phyloP scores from a whole-genome alignment of 2,329 filamentous ascomycete species.

The Elsinoe australis region DNA sequence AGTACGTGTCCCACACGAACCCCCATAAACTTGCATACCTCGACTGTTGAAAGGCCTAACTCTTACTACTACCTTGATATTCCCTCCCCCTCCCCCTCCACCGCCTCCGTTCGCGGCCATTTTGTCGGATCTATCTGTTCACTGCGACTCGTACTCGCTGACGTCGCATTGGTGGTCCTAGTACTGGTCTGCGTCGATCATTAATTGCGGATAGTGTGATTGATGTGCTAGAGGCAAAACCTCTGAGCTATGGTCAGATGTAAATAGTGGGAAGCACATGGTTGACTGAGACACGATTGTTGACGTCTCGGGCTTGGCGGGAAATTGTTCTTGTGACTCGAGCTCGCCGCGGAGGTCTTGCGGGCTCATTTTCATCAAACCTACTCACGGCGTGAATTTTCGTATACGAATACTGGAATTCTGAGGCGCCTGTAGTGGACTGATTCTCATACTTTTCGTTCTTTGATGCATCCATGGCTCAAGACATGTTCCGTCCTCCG shows the following conservation, averaged over 20 bases:
- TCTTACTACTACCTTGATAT: constrained; percentile 99
- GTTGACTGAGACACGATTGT: too few species aligned
- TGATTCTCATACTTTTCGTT: too few species aligned
- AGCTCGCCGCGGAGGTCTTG: constrained; percentile 4
- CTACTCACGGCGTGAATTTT: too few species aligned
- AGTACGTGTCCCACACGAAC: constrained; percentile 17
- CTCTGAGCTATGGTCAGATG: too few species aligned
- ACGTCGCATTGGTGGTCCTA: constrained; percentile 11
- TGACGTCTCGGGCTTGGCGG: constrained; percentile 10
- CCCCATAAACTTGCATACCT: constrained; percentile 50
- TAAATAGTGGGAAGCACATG: neutral
- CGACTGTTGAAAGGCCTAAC: constrained; percentile 89
- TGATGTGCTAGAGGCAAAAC: too few species aligned
- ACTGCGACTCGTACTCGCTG: neutral
- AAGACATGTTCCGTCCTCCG: constrained; percentile 65
- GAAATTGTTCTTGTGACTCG: constrained; percentile 6
- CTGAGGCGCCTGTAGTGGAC: too few species aligned
- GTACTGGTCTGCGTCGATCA: too few species aligned
- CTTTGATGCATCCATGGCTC: constrained; percentile 24
- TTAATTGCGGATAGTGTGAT: too few species aligned
- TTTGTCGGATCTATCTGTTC: neutral
- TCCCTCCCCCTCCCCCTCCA: constrained; percentile 50
- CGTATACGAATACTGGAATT: too few species aligned
- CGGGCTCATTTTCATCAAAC: too few species aligned
- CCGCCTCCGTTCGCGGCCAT: constrained; percentile 15